These are phyloP conservation scores for Blastomyces gilchristii DNA, from an alignment of 2,329 filamentous ascomycete genomes.

Conservation along the genomic window DNA sequence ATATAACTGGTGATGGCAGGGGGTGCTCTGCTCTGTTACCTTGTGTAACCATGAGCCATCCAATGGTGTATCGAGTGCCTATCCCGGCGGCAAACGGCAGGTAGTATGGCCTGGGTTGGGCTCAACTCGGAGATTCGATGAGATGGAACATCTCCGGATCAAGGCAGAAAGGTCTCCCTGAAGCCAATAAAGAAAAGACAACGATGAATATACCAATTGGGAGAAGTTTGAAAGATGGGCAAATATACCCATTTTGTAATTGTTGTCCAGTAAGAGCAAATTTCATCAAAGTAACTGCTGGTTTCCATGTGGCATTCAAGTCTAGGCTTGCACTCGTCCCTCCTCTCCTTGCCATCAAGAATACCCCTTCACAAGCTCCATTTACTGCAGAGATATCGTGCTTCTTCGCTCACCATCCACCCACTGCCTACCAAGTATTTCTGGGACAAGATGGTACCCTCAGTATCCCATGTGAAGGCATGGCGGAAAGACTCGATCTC, in stretches of 20 bases:
- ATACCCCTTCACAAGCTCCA: neutral
- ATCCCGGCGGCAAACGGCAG: too few relatives aligned
- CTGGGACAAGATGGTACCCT: neutral
- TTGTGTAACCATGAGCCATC: constrained; percentile 34
- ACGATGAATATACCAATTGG: constrained; percentile 5
- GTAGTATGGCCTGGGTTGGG: constrained; percentile 41
- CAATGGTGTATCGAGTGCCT: too few relatives aligned
- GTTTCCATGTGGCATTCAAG: too few relatives aligned
- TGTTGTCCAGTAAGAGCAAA: constrained; percentile 49
- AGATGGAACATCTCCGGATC: constrained; percentile 50
- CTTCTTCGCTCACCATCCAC: neutral
- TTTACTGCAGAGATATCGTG: neutral
- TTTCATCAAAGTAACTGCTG: too few relatives aligned
- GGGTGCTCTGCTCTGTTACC: constrained; percentile 46
- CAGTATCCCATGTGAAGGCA: constrained; percentile 29
- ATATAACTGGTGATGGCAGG: constrained; percentile 39
- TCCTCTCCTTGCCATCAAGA: too few relatives aligned
- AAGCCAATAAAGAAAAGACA: neutral
- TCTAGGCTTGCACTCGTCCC: too few relatives aligned
- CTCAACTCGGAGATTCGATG: constrained; percentile 48
- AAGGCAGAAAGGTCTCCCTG: constrained; percentile 26
- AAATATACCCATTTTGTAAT: constrained; percentile 52
- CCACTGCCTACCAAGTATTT: neutral
- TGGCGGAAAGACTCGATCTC: constrained; percentile 49
- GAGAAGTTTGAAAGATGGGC: constrained; percentile 50